Conservation (phyloP, 2,329 filamentous ascomycete genomes). For the Fusarium nisikadoi region DNA sequence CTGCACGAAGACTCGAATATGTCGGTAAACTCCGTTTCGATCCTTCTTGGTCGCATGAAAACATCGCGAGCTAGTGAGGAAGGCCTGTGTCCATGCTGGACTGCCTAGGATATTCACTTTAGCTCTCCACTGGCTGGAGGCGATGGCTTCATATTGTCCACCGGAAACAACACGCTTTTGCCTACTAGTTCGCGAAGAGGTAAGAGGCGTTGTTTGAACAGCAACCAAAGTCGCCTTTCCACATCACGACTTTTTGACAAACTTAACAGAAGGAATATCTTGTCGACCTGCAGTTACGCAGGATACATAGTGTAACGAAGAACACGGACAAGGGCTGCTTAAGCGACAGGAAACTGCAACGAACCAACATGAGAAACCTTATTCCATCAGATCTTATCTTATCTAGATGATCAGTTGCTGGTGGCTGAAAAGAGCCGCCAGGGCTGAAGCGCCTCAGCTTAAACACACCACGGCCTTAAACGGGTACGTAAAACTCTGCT, state of each 20-base stretch:
- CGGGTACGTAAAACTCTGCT: background rate
- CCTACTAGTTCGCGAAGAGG: background rate
- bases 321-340: background rate
- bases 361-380: background rate
- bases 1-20: background rate
- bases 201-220: background rate
- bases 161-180: background rate
- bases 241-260: background rate
- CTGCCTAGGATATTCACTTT: background rate
- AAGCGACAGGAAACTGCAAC: background rate
- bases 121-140: background rate
- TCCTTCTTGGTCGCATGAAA: background rate
- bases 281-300: background rate
- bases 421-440: background rate
- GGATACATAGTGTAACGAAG: background rate
- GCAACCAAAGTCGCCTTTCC: background rate
- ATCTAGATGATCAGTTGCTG: slow-evolving; percentile 10
- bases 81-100: background rate
- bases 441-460: slow-evolving; percentile 12
- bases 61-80: background rate
- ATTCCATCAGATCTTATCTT: slow-evolving; percentile 16
- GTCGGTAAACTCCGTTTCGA: background rate
- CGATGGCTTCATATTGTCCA: background rate
- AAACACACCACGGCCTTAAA: background rate
- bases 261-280: background rate